Evolutionary conservation across 2,329 filamentous ascomycete species (phyloP).

Genomic region (Exophiala aquamarina): DNA sequence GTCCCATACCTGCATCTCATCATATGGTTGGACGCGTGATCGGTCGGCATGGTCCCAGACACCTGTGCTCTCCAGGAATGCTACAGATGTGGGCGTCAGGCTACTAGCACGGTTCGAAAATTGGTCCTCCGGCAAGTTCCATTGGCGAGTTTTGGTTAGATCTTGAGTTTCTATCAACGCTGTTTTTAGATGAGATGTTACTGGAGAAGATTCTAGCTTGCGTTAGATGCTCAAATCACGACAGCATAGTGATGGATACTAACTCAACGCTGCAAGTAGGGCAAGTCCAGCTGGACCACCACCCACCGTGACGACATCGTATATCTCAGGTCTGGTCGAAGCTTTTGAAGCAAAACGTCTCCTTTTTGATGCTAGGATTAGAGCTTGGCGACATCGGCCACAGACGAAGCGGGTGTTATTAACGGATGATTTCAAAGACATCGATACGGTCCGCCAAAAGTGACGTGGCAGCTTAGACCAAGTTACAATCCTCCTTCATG

Average conservation of each 20-base stretch:
- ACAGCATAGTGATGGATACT: too few species aligned
- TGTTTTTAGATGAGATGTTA: conserved; percentile 74
- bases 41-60: conserved; percentile 77
- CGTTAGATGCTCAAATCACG: not conserved
- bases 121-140: conserved; percentile 64
- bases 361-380: conserved; percentile 4
- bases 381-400: conserved; percentile 13
- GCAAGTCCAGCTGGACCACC: conserved; percentile 88
- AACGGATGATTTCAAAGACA: not conserved
- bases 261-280: conserved; percentile 74
- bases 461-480: too few species aligned
- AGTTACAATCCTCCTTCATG: too few species aligned
- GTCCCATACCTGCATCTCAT: conserved; percentile 99
- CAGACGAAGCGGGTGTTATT: conserved; percentile 9
- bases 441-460: not conserved
- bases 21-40: conserved; percentile 78
- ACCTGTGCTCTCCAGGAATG: conserved; percentile 78
- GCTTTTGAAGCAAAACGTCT: conserved; percentile 16
- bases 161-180: conserved; percentile 91
- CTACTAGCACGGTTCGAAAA: conserved; percentile 97
- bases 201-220: conserved; percentile 67
- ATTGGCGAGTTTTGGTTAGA: conserved; percentile 66
- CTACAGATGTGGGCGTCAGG: conserved; percentile 82
- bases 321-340: conserved; percentile 64
- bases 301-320: conserved; percentile 89